Base-by-base conservation (phyloP, 2,329 filamentous ascomycete genomes). In the Mollisiaceae sp. region DNA sequence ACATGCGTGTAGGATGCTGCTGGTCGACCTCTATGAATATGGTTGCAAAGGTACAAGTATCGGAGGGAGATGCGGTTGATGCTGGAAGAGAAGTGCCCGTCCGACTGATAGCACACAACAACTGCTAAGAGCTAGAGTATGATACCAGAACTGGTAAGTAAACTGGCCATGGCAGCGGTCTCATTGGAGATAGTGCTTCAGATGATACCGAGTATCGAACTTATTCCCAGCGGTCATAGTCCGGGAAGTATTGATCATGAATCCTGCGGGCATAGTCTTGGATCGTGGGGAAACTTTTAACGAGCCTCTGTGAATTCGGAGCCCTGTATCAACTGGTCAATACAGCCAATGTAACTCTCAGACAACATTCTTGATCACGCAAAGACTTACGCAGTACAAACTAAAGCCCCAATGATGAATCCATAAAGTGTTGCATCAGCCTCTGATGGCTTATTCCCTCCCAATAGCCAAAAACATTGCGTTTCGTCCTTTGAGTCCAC, bases 391-490 rank as follows among this genome's bases (percentile, higher is more conserved):
- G 85, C 83, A 18, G 77, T 77, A 67, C 81, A 84, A 2, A 86
- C 72, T 67, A 89, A 73, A 1, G 77, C 78, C n/a, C 82, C 82
- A 15, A 78, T 77, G 41, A 89, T 76, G 69, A 89, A 89, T 0
- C 84, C 87, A 75, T 85, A 90, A 5, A 90, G 55, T 0, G 78
- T 78, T 1, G 83, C 78, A 73, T 90, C 87, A 0, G 79, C 84
- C 69, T 90, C 86, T 0, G 83, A 86, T 3, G 86, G 86, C 2
- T 74, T 69, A 0, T 79, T 69, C 0, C 84, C 82, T 1, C 85
- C 86, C 14, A 89, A 74, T 0, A 84, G 72, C 86, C 87, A 90
- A 69, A 89, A 89, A 0, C 65, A 39, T 6, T 36, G 18, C 60
- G 57, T 47, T 8, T 54, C 35, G n/a, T 50, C 45, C 45, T 20